phyloP scores from a whole-genome alignment of 352 stramenopile genomes.

The Pythium periplocum region DNA sequence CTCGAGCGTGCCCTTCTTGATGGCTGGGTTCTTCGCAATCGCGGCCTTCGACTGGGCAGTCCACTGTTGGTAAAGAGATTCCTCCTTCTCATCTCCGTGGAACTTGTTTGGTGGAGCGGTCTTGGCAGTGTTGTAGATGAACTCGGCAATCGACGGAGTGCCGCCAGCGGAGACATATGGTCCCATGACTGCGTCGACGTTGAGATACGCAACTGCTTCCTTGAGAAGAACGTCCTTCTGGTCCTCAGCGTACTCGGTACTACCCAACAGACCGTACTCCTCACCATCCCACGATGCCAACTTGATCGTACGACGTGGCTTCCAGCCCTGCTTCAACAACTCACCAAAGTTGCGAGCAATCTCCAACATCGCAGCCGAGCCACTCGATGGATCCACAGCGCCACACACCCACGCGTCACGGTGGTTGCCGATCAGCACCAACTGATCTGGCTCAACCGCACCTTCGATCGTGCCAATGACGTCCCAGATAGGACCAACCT shows the following conservation, averaged over 20 bases:
- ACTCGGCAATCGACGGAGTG: slow-evolving; percentile 60
- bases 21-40: slow-evolving; percentile 27
- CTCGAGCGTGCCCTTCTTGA: slow-evolving; percentile 28
- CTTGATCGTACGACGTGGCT: slow-evolving; percentile 66
- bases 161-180: slow-evolving; percentile 37
- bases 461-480: slow-evolving; percentile 81
- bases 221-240: slow-evolving; percentile 40
- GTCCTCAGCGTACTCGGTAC: slow-evolving; percentile 78
- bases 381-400: slow-evolving; percentile 80
- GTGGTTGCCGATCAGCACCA: slow-evolving; percentile 88
- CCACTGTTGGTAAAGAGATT: slow-evolving; percentile 42
- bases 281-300: slow-evolving; percentile 84
- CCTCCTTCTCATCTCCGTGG: slow-evolving; percentile 16
- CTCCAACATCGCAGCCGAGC: slow-evolving; percentile 77
- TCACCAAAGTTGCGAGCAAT: slow-evolving; percentile 66
- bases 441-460: slow-evolving; percentile 43
- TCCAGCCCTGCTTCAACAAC: slow-evolving; percentile 62
- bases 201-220: slow-evolving; percentile 77
- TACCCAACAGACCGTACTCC: slow-evolving; percentile 79
- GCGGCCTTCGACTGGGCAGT: slow-evolving; percentile 20
- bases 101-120: slow-evolving; percentile 52
- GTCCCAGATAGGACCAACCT: slow-evolving; percentile 78
- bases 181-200: slow-evolving; percentile 75
- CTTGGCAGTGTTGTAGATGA: slow-evolving; percentile 48
- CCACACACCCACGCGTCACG: slow-evolving; percentile 90